Evolutionary conservation across 2,329 filamentous ascomycete genomes (phyloP), one percentile per base, ranked within the genome.

Genomic region (Aureobasidium sp.): DNA sequence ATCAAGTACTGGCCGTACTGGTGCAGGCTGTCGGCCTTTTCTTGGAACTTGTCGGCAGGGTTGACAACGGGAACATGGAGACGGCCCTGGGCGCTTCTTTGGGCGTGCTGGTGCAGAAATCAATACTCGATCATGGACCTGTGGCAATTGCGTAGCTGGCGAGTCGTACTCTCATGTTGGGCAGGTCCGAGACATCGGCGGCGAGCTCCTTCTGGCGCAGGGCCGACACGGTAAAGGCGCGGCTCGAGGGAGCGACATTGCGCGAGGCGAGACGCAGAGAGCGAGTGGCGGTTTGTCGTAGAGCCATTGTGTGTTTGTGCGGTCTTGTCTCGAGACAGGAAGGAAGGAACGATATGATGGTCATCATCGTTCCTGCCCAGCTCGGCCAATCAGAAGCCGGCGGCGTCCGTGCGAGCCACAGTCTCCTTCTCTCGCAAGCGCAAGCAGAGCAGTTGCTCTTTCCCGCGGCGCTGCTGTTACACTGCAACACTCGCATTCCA

Each of bases 1-100:
- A 99, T 93, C 70, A 99, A 79, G 83, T 96, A 99, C 72, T 95
- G 86, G 70, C 94, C 94, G 73, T 99, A 99, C 70, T 86, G 88
- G 81, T 99, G 94, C 72, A 97, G 81, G 72, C 87, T 83, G 66
- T 95, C 89, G 67, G 89, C 84, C 79, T 93, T 94, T 72, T 89
- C 86, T 73, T 87, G 81, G 77, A 91, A 95, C 77, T 94, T 95
- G 81, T 97, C 94, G 74, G 89, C 84, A 37, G 93, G 92, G 77
- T 97, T 96, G 70, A 96, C 83, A 69, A 95, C 78, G 61, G 91
- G 88, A 23, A 80, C 88, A 71, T 89, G 84, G 65, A 96, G 84
- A 67, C 84, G 81, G 61, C 72, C 74, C 45, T 69, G 64, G 19
- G 73, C 66, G 59, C 71, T 70, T 63, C 78, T 73, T 65, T 74